Evolutionary conservation across 2,329 filamentous ascomycete species (phyloP), one percentile per base, ranked within the genome.

Genomic region (Eurotiales sp.): DNA sequence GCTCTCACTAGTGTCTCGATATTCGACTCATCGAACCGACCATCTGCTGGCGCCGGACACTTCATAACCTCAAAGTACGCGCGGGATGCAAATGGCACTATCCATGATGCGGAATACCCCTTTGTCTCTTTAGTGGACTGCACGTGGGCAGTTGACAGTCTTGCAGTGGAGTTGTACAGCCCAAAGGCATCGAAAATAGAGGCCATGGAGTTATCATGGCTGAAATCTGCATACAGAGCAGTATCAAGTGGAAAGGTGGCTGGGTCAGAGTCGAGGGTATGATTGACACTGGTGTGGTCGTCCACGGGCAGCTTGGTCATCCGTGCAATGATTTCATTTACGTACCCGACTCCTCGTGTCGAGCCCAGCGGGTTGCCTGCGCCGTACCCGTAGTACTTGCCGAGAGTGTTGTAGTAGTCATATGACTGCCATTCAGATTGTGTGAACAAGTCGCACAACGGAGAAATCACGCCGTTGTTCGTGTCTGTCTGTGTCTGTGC

Each of bases 41-140:
- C n/a, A 8, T 34, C 4, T 2, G 25, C 5, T 27, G 25, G 10
- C 25, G 15, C 10, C 6, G 34, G 14, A 66, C 91, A 96, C 36
- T 69, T 70, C 81, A 96, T 84, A 77, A 92, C 93, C 77, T 96
- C 91, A 30, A 96, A 82, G 66, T 95, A 95, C 68, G 90, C 80
- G 48, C 90, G 77, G 15, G 82, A 85, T 0, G 80, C 88, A 69
- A 96, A 96, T 0, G 91, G 88, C 15, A 95, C 89, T 0, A 83
- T 81, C 85, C 87, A 92, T 12, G 85, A 79, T 0, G 88, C 82
- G 10, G 86, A 85, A 66, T 83, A 96, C 3, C 89, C 88, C 30
- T 80, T 76, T 1, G 80, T 79, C 51, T 83, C 67, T 5, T 69
- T 59, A 0, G 80, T 75, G 39, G 78, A 72, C 71, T 78, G 57